phyloP scores from a whole-genome alignment of 2,329 filamentous ascomycete genomes.

The Gnomoniopsis smithogilvyi region DNA sequence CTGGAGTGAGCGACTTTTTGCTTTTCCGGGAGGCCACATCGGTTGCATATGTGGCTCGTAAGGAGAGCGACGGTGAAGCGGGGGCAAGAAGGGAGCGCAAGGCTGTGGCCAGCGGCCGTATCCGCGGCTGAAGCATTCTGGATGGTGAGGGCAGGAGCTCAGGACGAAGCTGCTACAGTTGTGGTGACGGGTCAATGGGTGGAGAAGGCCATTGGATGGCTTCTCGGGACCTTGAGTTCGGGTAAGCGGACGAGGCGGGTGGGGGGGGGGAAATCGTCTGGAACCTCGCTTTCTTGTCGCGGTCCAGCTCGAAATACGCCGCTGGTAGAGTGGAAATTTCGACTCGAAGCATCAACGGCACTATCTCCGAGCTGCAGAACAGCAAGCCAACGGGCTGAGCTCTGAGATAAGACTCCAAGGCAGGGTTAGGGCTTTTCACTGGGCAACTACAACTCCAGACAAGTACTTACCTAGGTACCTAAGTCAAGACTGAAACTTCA shows the following conservation, averaged over 20 bases:
- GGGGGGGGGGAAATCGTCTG: not conserved
- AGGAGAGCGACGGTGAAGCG: constrained; percentile 16
- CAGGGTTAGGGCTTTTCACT: not conserved
- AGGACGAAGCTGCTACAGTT: constrained; percentile 8
- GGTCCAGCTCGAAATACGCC: not conserved
- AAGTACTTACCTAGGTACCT: too few species aligned
- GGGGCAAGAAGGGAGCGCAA: constrained; percentile 18
- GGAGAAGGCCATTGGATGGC: constrained; percentile 8
- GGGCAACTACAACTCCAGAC: too few species aligned
- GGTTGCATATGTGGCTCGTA: constrained; percentile 19
- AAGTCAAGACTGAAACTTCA: too few species aligned
- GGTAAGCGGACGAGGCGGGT: constrained; percentile 2
- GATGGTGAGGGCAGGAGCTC: constrained; percentile 8
- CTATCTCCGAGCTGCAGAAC: too few species aligned
- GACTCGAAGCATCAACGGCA: constrained; percentile 3
- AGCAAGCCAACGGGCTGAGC: constrained; percentile 3
- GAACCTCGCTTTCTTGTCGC: not conserved
- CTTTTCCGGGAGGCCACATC: constrained; percentile 22
- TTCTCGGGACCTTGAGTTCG: not conserved
- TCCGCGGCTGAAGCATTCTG: constrained; percentile 64
- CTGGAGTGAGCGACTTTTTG: constrained; percentile 13
- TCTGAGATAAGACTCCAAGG: not conserved
- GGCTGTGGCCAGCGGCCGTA: constrained; percentile 44
- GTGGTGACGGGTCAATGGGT: constrained; percentile 11
- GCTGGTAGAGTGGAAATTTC: constrained; percentile 12